Percentiles rank a stretch among this genome's conserved stretches.
Conservation (phyloP, 805 yeast genomes). For the Tetrapisispora taiwanensis region DNA sequence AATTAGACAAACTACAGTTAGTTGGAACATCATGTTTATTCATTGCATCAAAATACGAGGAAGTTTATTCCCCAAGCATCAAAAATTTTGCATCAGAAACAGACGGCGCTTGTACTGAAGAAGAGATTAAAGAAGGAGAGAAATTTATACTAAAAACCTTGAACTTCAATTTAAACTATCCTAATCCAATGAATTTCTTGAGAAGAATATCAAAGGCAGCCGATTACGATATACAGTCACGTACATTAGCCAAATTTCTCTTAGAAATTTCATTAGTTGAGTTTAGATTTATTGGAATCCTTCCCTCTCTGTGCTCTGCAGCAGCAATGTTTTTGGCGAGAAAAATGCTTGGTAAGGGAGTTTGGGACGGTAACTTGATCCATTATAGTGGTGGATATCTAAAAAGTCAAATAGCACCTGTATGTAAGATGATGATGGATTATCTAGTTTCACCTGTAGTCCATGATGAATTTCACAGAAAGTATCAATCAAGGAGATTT, state of each 20-base stretch:
- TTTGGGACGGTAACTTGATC: slow-evolving; percentile 79
- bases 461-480: slow-evolving; percentile 88
- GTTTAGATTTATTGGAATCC: slow-evolving; percentile 62
- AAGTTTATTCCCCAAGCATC: slow-evolving; percentile 81
- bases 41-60: slow-evolving; percentile 90
- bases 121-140: slow-evolving; percentile 79
- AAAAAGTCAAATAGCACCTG: slow-evolving; percentile 59
- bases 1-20: slow-evolving; percentile 71
- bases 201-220: slow-evolving; percentile 91
- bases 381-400: slow-evolving; percentile 89
- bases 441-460: slow-evolving; percentile 71
- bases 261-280: slow-evolving; percentile 75
- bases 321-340: slow-evolving; percentile 83
- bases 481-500: slow-evolving; percentile 81
- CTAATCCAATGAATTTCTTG: slow-evolving; percentile 87
- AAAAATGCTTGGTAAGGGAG: slow-evolving; percentile 56
- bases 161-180: slow-evolving; percentile 70
- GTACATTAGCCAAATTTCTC: slow-evolving; percentile 83
- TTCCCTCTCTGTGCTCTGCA: slow-evolving; percentile 80
- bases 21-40: slow-evolving; percentile 80
- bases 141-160: slow-evolving; percentile 65
- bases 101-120: slow-evolving; percentile 73
- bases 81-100: slow-evolving; percentile 79
- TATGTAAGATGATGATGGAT: slow-evolving; percentile 64
- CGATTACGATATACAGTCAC: slow-evolving; percentile 79